phyloP scores from a whole-genome alignment of 345 rosid genomes.

The Eucalyptus shirleyi region DNA sequence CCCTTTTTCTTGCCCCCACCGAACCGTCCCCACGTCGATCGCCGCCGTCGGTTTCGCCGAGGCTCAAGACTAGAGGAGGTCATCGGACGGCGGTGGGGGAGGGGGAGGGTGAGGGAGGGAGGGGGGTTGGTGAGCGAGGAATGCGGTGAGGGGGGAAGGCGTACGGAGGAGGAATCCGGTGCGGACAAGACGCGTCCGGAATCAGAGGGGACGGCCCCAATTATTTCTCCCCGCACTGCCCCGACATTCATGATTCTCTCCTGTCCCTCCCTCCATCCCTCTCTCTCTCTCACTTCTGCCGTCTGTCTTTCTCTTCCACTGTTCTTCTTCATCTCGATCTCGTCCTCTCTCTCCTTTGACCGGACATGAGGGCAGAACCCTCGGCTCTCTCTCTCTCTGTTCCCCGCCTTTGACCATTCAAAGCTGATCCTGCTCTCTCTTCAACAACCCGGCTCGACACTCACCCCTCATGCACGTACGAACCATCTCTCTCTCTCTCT shows the following conservation, averaged over 20 bases:
- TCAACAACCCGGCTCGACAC: not conserved
- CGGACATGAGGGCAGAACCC: not conserved
- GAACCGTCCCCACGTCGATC: not conserved
- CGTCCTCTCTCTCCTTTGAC: not conserved
- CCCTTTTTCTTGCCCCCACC: not conserved
- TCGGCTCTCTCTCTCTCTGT: not conserved
- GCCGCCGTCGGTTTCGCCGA: not conserved
- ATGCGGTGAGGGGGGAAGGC: slow-evolving; percentile 17
- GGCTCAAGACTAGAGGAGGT: not conserved
- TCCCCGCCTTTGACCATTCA: not conserved
- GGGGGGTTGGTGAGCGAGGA: slow-evolving; percentile 15
- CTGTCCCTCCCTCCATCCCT: not conserved
- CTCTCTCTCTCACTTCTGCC: not conserved
- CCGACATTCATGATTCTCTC: slow-evolving; percentile 40
- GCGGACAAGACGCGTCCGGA: slow-evolving; percentile 54
- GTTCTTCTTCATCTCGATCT: not conserved
- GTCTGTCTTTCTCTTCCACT: not conserved
- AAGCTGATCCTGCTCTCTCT: not conserved
- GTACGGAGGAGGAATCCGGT: slow-evolving; percentile 18
- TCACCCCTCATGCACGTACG: not conserved
- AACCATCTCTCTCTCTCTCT: not conserved
- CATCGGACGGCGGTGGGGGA: not conserved
- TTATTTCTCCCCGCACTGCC: slow-evolving; percentile 60
- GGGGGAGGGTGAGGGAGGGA: not conserved
- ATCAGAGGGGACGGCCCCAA: slow-evolving; percentile 39